These are phyloP conservation scores for Kluyveromyces lactis DNA, from an alignment of 805 yeast genomes.

Conservation along the genomic window DNA sequence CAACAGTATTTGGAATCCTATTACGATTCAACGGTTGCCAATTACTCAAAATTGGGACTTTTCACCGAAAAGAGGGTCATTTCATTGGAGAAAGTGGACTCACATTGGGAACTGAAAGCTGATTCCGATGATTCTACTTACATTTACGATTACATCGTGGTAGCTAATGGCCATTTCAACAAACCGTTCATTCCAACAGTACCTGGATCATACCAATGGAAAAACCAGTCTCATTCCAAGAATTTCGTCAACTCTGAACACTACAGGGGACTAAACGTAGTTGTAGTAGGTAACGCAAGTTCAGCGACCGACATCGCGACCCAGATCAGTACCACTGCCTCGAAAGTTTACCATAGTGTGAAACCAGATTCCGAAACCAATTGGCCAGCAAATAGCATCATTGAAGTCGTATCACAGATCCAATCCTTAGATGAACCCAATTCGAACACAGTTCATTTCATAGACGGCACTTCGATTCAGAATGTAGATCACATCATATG, in stretches of 20 bases:
- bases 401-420: conserved; percentile 24
- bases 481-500: conserved; percentile 35
- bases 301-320: conserved; percentile 39
- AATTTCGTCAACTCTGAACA: conserved; percentile 28
- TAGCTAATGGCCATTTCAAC: conserved; percentile 39
- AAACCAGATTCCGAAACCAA: conserved; percentile 40
- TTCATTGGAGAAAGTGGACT: conserved; percentile 10
- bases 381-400: conserved; percentile 6
- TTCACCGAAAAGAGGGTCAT: conserved; percentile 11
- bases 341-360: conserved; percentile 41
- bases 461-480: conserved; percentile 24
- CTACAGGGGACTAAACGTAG: conserved; percentile 29
- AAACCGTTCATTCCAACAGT: conserved; percentile 33
- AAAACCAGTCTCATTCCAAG: conserved; percentile 31
- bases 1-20: conserved; percentile 40
- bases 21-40: neutral
- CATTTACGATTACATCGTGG: conserved; percentile 32
- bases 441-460: conserved; percentile 22
- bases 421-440: conserved; percentile 17
- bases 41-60: neutral
- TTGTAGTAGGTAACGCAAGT: conserved; percentile 36
- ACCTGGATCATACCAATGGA: conserved; percentile 33
- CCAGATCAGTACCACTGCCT: conserved; percentile 29
- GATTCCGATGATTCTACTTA: neutral
- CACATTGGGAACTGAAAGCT: conserved; percentile 10